Percentiles rank a stretch among this genome's conserved stretches.
Conservation (phyloP, 2,329 filamentous ascomycete genomes). For the Emmonsiellopsis sp. region DNA sequence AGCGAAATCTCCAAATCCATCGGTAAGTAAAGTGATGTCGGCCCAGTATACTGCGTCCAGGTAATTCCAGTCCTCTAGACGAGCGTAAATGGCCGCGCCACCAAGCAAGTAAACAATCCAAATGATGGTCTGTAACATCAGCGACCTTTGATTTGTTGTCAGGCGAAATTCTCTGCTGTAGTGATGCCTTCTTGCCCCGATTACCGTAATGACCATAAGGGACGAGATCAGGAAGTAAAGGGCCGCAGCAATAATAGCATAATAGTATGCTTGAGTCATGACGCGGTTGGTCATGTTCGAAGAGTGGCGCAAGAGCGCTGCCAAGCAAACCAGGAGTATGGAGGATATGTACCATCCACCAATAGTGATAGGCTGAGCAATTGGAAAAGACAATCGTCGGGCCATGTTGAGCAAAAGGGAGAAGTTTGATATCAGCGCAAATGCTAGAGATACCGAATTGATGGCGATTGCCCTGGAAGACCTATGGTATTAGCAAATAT, state of each 20-base stretch:
- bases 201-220: conserved; percentile 46
- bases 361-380: conserved; percentile 52
- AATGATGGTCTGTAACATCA: conserved; percentile 36
- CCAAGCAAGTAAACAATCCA: conserved; percentile 31
- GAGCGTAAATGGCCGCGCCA: conserved; percentile 29
- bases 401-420: conserved; percentile 52
- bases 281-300: conserved; percentile 35
- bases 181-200: conserved; percentile 44
- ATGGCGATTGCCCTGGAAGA: conserved; percentile 39
- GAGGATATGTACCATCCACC: conserved; percentile 49
- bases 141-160: conserved; percentile 46
- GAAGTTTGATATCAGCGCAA: conserved; percentile 46
- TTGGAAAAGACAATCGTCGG: conserved; percentile 42
- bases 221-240: conserved; percentile 48
- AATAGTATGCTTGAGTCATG: conserved; percentile 50
- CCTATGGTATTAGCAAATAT: conserved; percentile 1
- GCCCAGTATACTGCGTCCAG: conserved; percentile 27
- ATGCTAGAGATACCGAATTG: conserved; percentile 46
- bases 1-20: conserved; percentile 24
- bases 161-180: conserved; percentile 49
- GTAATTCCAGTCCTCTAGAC: conserved; percentile 26
- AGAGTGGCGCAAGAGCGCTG: conserved; percentile 35
- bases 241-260: conserved; percentile 47
- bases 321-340: conserved; percentile 43
- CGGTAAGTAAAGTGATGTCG: conserved; percentile 27